These are phyloP conservation scores for Trifolium fragiferum DNA, from an alignment of 306 rosid genomes.

Conservation along the genomic window DNA sequence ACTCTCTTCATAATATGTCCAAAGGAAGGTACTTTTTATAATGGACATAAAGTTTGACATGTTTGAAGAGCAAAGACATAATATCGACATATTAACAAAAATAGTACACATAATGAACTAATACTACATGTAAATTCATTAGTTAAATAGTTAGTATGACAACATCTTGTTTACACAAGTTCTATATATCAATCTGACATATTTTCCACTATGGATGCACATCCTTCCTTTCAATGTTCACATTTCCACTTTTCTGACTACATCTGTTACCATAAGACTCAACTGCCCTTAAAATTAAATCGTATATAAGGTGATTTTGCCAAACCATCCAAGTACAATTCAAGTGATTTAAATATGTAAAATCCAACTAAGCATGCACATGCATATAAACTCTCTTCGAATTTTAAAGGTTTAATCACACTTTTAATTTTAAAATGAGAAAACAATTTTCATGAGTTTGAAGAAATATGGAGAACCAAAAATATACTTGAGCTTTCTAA, in stretches of 20 bases:
- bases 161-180: slow-evolving; percentile 57
- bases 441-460: too few species aligned
- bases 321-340: slow-evolving; percentile 2
- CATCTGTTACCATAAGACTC: background rate
- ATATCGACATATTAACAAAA: slow-evolving; percentile 57
- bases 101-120: background rate
- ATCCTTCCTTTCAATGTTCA: background rate
- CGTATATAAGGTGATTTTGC: background rate
- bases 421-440: too few species aligned
- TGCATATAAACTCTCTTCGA: background rate
- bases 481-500: too few species aligned
- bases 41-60: background rate
- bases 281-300: slow-evolving; percentile 17
- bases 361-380: background rate
- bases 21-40: slow-evolving; percentile 27
- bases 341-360: slow-evolving; percentile 20
- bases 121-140: slow-evolving; percentile 4
- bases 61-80: slow-evolving; percentile 44
- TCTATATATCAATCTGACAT: slow-evolving; percentile 6
- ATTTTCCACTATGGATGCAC: slow-evolving; percentile 41
- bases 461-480: too few species aligned
- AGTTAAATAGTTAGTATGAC: slow-evolving; percentile 50
- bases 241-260: slow-evolving; percentile 32
- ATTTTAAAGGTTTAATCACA: too few species aligned
- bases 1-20: slow-evolving; percentile 29